Evolutionary conservation across 1,284 basidiomycete genomes (phyloP), one percentile per base, ranked within the genome.

Genomic region (Cutaneotrichosporon dermatis): DNA sequence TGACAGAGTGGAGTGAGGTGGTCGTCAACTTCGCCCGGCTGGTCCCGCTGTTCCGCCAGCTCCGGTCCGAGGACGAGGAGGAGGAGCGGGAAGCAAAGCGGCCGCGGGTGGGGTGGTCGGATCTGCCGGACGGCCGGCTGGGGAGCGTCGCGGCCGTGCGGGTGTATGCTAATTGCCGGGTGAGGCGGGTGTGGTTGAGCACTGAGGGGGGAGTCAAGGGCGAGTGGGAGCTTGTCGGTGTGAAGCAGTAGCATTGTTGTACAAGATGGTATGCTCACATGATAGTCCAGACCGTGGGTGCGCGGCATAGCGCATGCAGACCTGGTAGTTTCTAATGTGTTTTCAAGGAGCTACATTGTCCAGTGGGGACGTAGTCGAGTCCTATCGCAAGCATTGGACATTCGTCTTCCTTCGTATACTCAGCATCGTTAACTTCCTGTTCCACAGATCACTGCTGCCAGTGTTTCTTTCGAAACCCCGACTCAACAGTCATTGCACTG

Each of bases 111-210:
- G 46, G 36, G 7, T 16, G 6, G 35, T 4, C 44, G 2, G 50
- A 72, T 46, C 52, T 86, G 45, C 88, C 88, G 15, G 79, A 76
- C 55, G 85, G 84, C 33, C 74, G 75, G 50, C 88, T 86, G 69
- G 84, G 84, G 0, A 83, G 86, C 73, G 80, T 88, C 35, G 82
- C 83, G 13, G 89, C 86, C 69, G 80, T 92, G 61, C 86, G 86
- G 70, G 82, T 92, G 39, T 89, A 91, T 71, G 89, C 89, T 16
- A 89, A 85, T 48, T 92, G 90, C 76, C 82, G 90, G 35, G 74
- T 92, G 61, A 80, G 88, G 62, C 80, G 90, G 64, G 84, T 93
- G 54, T 92, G 89, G 89, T 85, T 91, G 76, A 69, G 54, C 1
- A 45, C 42, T 3, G 51, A 54, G 25, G 60, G 57, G 0, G 60